phyloP scores from a whole-genome alignment of 768 basidiomycete genomes.

The Sporobolomyces phaffii region DNA sequence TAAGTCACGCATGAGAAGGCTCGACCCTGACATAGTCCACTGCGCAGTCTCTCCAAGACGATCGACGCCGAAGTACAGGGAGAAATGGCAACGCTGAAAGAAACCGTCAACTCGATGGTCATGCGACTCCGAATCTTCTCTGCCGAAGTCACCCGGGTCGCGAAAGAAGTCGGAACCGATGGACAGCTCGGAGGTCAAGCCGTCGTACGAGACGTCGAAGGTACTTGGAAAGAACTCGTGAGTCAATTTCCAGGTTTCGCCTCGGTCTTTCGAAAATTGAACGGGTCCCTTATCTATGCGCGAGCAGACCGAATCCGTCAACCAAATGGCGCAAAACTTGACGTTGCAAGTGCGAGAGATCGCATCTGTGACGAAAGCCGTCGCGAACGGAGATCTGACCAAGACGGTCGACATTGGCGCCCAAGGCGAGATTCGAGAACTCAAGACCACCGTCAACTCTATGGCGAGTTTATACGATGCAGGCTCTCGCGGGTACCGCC shows the following conservation, averaged over 20 bases:
- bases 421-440: conserved; percentile 68
- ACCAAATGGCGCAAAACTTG: conserved; percentile 44
- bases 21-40: too few species aligned
- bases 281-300: too few species aligned
- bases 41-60: conserved; percentile 47
- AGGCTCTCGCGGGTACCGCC: too few species aligned
- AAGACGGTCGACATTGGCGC: conserved; percentile 84
- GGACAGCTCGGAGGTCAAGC: conserved; percentile 48
- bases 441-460: conserved; percentile 70
- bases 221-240: conserved; percentile 48
- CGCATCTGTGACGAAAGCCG: conserved; percentile 71
- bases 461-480: conserved; percentile 69
- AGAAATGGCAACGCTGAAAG: conserved; percentile 51
- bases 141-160: conserved; percentile 76
- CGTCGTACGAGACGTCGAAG: conserved; percentile 49
- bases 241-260: conserved; percentile 1
- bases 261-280: background rate
- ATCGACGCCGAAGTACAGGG: conserved; percentile 52
- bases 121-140: conserved; percentile 58
- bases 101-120: conserved; percentile 80
- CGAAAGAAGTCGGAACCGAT: conserved; percentile 53
- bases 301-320: conserved; percentile 44
- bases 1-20: too few species aligned
- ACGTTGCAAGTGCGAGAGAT: conserved; percentile 46
- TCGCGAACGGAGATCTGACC: conserved; percentile 82